Conservation (phyloP, 345 rosid genomes). For the Pugionium dolabratum region DNA sequence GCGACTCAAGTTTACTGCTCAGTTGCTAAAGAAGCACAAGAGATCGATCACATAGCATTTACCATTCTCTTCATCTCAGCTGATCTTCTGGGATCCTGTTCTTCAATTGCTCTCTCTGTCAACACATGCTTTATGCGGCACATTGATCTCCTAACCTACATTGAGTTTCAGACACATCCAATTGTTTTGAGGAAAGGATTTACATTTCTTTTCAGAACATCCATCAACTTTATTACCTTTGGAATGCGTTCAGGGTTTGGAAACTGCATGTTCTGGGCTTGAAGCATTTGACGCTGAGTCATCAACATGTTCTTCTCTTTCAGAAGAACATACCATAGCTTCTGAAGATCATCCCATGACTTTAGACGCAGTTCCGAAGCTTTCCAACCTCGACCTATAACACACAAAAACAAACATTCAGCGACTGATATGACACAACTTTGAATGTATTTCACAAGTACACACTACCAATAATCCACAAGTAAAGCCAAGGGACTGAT, state of each 20-base stretch:
- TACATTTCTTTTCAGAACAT: too few relatives aligned
- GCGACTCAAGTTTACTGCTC: neutral
- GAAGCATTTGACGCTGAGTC: constrained; percentile 97
- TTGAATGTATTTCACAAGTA: too few relatives aligned
- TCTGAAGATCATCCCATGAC: constrained; percentile 92
- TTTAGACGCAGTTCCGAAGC: constrained; percentile 87
- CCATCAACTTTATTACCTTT: constrained; percentile 60
- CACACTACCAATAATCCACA: too few relatives aligned
- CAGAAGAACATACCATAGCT: constrained; percentile 83
- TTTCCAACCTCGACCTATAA: constrained; percentile 93
- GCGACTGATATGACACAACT: too few relatives aligned
- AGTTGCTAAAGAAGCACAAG: neutral
- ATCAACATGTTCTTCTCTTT: constrained; percentile 98
- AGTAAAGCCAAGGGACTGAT: too few relatives aligned
- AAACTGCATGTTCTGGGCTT: constrained; percentile 77
- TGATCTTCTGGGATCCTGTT: constrained; percentile 78
- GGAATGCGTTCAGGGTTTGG: constrained; percentile 96
- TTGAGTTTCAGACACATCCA: neutral
- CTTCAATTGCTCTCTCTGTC: constrained; percentile 85
- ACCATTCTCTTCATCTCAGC: constrained; percentile 92
- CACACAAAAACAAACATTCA: neutral
- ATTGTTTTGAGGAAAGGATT: too few relatives aligned
- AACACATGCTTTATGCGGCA: constrained; percentile 85
- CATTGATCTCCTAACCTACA: constrained; percentile 81
- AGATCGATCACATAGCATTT: constrained; percentile 59